Conservation (phyloP, 345 rosid species). For the Diplotaxis tenuifolia region DNA sequence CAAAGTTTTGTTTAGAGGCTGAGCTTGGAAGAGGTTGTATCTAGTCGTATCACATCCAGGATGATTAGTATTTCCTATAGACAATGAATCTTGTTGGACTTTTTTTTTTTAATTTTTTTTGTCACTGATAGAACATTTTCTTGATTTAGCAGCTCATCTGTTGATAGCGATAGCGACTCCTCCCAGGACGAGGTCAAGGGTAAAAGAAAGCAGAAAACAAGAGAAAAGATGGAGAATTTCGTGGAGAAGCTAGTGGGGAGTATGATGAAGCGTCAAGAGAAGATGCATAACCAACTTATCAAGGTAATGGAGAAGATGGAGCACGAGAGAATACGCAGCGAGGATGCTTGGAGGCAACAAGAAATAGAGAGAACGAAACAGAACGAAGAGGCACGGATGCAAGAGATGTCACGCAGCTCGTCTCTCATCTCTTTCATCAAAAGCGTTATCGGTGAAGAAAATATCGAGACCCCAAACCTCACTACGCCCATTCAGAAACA, state of each 20-base stretch:
- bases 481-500: conserved; percentile 23
- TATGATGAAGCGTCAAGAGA: conserved; percentile 78
- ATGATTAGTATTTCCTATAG: neutral
- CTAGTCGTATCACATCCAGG: neutral
- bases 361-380: conserved; percentile 59
- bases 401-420: conserved; percentile 53
- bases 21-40: neutral
- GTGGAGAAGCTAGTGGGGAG: conserved; percentile 51
- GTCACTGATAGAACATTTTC: conserved; percentile 5
- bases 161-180: conserved; percentile 40
- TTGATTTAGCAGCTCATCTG: conserved; percentile 49
- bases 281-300: conserved; percentile 67
- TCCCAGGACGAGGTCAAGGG: conserved; percentile 30
- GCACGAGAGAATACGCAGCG: conserved; percentile 56
- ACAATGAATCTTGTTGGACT: neutral
- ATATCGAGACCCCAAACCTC: conserved; percentile 29
- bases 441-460: conserved; percentile 47
- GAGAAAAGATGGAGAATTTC: conserved; percentile 45
- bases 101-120: neutral
- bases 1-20: neutral
- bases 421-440: conserved; percentile 66
- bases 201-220: conserved; percentile 57
- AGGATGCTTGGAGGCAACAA: conserved; percentile 79
- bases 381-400: conserved; percentile 55
- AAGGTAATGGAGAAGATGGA: conserved; percentile 67